Percentiles rank a stretch among this genome's conserved stretches.
These are phyloP conservation scores for Cladosporium cucumerinum DNA, from an alignment of 2,329 filamentous ascomycete genomes.

Conservation along the genomic window DNA sequence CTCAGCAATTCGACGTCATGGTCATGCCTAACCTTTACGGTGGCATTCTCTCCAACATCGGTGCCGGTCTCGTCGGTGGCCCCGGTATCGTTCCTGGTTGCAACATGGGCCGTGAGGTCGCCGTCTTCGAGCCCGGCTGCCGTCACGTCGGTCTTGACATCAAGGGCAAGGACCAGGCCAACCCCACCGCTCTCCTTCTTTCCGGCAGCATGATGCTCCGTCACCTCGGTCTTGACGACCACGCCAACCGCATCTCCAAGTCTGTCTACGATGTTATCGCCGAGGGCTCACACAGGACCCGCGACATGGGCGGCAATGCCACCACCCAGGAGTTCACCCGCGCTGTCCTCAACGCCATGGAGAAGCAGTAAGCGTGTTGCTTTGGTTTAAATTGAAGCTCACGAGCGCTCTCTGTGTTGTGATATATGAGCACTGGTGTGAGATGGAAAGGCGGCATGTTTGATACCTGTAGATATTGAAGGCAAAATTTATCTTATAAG, in stretches of 20 bases:
- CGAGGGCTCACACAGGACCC: conserved; percentile 82
- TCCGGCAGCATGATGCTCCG: conserved; percentile 96
- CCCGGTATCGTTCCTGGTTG: conserved; percentile 96
- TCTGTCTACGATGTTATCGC: conserved; percentile 78
- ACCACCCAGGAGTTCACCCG: conserved; percentile 94
- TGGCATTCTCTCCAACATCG: conserved; percentile 98
- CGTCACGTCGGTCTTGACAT: conserved; percentile 99
- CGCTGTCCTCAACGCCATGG: conserved; percentile 94
- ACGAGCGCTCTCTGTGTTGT: conserved; percentile 9
- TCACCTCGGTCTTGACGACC: conserved; percentile 94
- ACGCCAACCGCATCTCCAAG: conserved; percentile 97
- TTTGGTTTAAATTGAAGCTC: neutral
- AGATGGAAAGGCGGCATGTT: neutral
- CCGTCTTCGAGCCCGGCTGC: conserved; percentile 98
- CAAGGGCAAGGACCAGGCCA: conserved; percentile 99
- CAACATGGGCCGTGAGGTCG: conserved; percentile 99
- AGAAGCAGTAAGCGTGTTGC: conserved; percentile 39
- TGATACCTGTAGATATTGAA: conserved; percentile 16
- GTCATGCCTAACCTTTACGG: conserved; percentile 99
- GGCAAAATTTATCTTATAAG: neutral
- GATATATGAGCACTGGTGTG: conserved; percentile 1
- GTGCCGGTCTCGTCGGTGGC: conserved; percentile 91
- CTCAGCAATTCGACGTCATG: conserved; percentile 99
- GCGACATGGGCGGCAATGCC: conserved; percentile 89
- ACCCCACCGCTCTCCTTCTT: conserved; percentile 92